Evolutionary conservation across 2,329 filamentous ascomycete genomes (phyloP), one percentile per base, ranked within the genome.

Genomic region (Alternaria sp.): DNA sequence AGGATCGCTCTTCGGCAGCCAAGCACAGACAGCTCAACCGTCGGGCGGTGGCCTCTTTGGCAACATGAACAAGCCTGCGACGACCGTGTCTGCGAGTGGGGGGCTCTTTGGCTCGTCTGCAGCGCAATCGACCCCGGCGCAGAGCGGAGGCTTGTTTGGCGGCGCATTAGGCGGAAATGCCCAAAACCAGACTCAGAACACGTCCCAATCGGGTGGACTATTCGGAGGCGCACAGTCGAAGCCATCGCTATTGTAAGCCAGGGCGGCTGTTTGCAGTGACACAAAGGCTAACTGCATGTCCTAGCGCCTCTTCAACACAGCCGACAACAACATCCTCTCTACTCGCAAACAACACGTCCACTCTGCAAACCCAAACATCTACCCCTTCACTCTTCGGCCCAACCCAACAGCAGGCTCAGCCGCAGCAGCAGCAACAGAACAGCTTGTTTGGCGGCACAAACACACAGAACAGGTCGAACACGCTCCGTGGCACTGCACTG

Each of bases 161-260:
- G 72, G 75, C 57, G 66, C 72, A 10, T 60, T 76, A 54, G 74
- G 72, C 36, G 68, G 55, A 24, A 68, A 61, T 42, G 62, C 66
- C 42, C 72, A 75, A 53, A 54, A 63, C 14, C 73, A 72, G 62
- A 59, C 52, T 5, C 64, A 66, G 46, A 54, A 41, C 31, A 50
- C 62, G 41, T 57, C 71, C 48, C 72, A 72, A 61, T 63, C 72
- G 29, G 73, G 71, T 31, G 74, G 75, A 34, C 67, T 78, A 24
- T 77, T 78, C 53, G 72, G 74, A 8, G 58, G 54, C 28, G 45
- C 67, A 45, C 72, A 74, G 54, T 56, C 72, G 21, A 73, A 74
- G 49, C 73, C 74, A 11, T 77, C 75, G 36, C 61, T 78, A 5
- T 78, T 78, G 77, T 79, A 73, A 66, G 77, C 65, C 56, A 61